These are phyloP conservation scores for Pyricularia sp. DNA, from an alignment of 2,329 filamentous ascomycete genomes.

Conservation along the genomic window DNA sequence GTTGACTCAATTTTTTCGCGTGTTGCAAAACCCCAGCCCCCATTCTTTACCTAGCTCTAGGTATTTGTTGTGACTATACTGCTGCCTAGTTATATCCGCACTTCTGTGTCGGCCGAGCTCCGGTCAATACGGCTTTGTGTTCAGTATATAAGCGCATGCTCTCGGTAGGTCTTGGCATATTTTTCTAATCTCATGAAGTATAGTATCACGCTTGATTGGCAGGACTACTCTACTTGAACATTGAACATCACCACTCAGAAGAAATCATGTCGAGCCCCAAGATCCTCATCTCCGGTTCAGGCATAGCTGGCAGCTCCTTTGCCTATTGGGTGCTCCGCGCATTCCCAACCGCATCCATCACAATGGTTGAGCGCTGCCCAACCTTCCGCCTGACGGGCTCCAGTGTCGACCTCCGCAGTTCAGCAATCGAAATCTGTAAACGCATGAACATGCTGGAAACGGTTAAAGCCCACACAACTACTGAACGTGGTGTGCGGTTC, in stretches of 20 bases:
- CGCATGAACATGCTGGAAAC: background rate
- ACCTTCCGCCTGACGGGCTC: background rate
- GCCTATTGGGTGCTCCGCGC: background rate
- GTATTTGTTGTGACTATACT: background rate
- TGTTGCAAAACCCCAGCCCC: no score
- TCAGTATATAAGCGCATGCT: no score
- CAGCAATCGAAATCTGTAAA: background rate
- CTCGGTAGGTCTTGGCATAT: no score
- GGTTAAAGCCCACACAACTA: background rate
- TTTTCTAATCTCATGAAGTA: background rate
- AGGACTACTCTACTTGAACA: background rate
- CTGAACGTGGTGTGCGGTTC: background rate
- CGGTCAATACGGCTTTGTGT: no score
- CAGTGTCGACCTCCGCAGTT: background rate
- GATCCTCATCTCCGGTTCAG: background rate
- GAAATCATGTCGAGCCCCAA: background rate
- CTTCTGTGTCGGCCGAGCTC: no score
- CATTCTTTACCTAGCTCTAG: background rate
- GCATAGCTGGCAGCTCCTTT: background rate
- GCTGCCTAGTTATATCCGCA: background rate
- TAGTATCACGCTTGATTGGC: background rate
- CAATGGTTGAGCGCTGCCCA: background rate
- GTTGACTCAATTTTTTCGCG: background rate
- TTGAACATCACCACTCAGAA: background rate
- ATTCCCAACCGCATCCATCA: background rate